Conservation (phyloP, 441 rosid genomes). For the Gossypium gossypioides region DNA sequence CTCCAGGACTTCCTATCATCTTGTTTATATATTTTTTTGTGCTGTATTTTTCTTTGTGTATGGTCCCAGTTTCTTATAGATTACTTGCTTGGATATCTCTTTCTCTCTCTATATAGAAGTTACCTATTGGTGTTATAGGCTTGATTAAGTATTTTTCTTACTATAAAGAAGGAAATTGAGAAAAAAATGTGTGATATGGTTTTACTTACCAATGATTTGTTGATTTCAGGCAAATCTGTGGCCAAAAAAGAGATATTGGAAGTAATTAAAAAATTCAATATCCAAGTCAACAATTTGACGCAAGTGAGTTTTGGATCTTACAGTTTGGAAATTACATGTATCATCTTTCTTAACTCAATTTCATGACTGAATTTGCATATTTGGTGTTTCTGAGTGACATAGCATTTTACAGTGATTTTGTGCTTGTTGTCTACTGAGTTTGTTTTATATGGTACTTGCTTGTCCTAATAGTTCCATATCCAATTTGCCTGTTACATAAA, state of each 20-base stretch:
- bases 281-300: conserved; percentile 91
- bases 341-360: not conserved
- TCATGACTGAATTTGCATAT: not conserved
- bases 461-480: not conserved
- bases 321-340: not conserved
- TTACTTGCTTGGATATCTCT: not conserved
- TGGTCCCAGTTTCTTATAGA: not conserved
- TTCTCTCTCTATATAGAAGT: not conserved
- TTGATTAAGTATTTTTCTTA: not conserved
- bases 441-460: not conserved
- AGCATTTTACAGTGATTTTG: not conserved
- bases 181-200: not conserved
- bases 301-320: conserved; percentile 47
- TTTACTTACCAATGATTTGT: conserved; percentile 7
- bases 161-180: not conserved
- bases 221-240: conserved; percentile 45
- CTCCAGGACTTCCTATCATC: not conserved
- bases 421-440: not conserved
- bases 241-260: conserved; percentile 64
- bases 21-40: not conserved
- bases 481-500: not conserved
- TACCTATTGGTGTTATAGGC: not conserved
- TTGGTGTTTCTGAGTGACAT: not conserved
- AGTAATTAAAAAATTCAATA: conserved; percentile 63
- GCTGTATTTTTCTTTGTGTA: not conserved